Evolutionary conservation across 345 rosid species (phyloP), one percentile per base, ranked within the genome.

Genomic region (Lepidium aucheri): DNA sequence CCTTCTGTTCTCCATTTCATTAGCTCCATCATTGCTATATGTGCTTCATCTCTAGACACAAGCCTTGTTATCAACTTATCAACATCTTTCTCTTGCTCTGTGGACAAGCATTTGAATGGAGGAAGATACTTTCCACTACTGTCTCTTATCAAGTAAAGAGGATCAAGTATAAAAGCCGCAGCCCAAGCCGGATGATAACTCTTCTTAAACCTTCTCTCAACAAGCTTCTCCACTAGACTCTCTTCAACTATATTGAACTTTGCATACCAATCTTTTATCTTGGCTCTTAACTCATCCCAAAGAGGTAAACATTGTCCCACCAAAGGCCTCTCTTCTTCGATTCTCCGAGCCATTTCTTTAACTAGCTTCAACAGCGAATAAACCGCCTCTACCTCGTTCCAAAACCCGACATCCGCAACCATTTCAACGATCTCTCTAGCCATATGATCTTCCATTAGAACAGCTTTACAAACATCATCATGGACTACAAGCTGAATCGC

Each of bases 1-100:
- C 99, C 99, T 77, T 86, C 86, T 1, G 99, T 87, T 77, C 99
- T 80, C 99, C 99, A 95, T 72, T 95, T 95, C 99, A 95, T 91
- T 45, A 95, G 84, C 58, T 95, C 99, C 99, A 95, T 95, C 43
- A 95, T 74, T 1, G 90, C 96, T 55, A 95, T 87, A 74, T 91
- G 99, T 24, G 99, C 99, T 62, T 95, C 99, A 46, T 95, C 98
- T 71, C 91, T 82, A 1, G 96, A 86, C 52, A 95, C 99, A 50
- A 95, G 97, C 72, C 96, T 80, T 32, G 98, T 91, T 60, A 95
- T 85, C 51, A 95, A 86, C 86, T 86, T 86, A 67, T 89, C 98
- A 16, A 91, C 91, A 69, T 95, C 99, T 68, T 95, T 95, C 72
- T 91, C 99, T 72, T 95, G 99, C 75, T 84, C 99, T 0, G 84